Percentiles rank a stretch among this genome's conserved stretches.
Evolutionary conservation across 495 filamentous ascomycete genomes (phyloP).

Genomic region (Baudoinia panamericana): DNA sequence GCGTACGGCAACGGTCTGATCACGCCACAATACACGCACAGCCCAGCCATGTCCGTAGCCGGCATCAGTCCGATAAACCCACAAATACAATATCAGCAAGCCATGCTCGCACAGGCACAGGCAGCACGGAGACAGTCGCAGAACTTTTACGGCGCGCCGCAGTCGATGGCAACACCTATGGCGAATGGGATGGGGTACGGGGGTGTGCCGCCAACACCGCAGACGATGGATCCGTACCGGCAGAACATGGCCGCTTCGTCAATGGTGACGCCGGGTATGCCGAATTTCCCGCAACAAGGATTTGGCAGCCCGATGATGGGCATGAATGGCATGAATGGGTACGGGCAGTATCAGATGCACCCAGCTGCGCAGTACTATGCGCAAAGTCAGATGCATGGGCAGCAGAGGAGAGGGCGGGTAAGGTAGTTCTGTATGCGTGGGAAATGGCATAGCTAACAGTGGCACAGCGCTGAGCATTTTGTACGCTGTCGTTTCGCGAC

Average conservation of each 20-base stretch:
- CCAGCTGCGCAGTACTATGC: constrained; percentile 2
- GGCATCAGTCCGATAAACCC: constrained; percentile 38
- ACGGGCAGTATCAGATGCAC: constrained; percentile 10
- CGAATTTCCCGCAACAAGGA: neutral
- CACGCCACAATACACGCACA: constrained; percentile 39
- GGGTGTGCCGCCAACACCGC: constrained; percentile 1
- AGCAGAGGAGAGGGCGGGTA: constrained; percentile 11
- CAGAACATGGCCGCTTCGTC: constrained; percentile 9
- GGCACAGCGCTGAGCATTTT: no score
- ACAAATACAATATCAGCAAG: constrained; percentile 48
- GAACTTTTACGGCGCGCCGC: constrained; percentile 16
- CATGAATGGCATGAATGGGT: constrained; percentile 4
- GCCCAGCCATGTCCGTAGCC: constrained; percentile 26
- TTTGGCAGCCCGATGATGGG: constrained; percentile 1
- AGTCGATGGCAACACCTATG: neutral
- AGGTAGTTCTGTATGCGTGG: constrained; percentile 1
- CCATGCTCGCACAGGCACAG: constrained; percentile 38
- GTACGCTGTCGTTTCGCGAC: no score
- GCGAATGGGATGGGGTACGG: constrained; percentile 13
- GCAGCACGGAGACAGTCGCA: constrained; percentile 14
- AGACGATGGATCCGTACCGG: constrained; percentile 12
- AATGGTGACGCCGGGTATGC: constrained; percentile 19
- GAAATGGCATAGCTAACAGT: no score
- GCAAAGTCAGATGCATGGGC: constrained; percentile 8
- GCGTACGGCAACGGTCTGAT: constrained; percentile 42